These are phyloP conservation scores for Nicotiana obtusifolia DNA, from an alignment of 257 asterid genomes.

Conservation along the genomic window DNA sequence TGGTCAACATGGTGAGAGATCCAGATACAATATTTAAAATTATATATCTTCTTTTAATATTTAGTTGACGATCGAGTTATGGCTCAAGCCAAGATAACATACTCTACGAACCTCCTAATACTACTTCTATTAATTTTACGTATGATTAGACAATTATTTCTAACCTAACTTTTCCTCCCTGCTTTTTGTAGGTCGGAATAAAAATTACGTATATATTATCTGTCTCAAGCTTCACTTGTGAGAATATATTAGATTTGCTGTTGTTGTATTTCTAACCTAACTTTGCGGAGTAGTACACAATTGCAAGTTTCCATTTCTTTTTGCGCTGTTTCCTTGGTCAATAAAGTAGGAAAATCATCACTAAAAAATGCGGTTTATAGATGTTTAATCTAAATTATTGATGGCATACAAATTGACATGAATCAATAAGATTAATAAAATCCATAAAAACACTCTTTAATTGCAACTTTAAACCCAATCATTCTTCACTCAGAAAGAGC, in stretches of 20 bases:
- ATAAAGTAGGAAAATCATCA: not conserved
- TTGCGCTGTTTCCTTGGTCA: not conserved
- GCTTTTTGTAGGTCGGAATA: no score
- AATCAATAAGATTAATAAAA: not conserved
- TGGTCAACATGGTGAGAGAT: no score
- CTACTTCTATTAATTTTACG: not conserved
- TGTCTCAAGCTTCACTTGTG: no score
- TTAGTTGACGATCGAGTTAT: not conserved
- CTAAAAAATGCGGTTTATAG: not conserved
- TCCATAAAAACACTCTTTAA: not conserved
- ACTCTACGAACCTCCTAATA: not conserved
- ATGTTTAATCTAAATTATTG: not conserved
- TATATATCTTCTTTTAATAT: not conserved
- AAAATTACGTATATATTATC: no score
- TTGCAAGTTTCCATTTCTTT: not conserved
- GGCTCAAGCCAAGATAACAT: not conserved
- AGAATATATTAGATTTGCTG: no score
- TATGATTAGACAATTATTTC: not conserved
- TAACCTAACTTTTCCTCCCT: not conserved
- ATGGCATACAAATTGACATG: not conserved
- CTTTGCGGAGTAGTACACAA: not conserved
- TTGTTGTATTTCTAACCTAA: not conserved
- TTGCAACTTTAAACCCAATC: not conserved
- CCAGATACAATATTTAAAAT: not conserved
- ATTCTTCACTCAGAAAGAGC: no score